Base-by-base conservation (phyloP, 2,329 filamentous ascomycete species). In the Arachnomyces sp. region DNA sequence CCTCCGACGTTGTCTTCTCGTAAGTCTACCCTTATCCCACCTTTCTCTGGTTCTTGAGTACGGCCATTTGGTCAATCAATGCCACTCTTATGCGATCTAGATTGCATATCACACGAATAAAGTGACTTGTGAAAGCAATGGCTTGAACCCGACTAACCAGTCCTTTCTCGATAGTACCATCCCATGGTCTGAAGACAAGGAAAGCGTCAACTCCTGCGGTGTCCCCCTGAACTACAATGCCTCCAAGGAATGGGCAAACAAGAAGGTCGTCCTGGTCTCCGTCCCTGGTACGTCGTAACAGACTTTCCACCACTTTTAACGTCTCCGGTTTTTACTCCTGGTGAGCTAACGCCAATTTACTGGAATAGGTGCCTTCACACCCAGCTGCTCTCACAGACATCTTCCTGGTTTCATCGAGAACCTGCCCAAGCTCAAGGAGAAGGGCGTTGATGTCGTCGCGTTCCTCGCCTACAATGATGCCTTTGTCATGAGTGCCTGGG, bases 401-500 rank as follows among this genome's bases (percentile, higher is more conserved):
- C 72, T 94, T 46, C 84, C 86, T 46, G 82, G 83, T 46, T 94
- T 87, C 75, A 77, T 90, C 54, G 67, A 77, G 63, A 82, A 86
- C 62, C 68, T 82, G 52, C 70, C 77, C 39, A 72, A 82, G 58
- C 73, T 93, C 65, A 81, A 80, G 69, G 69, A 70, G 59, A 90
- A 90, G 75, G 86, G 85, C 54, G 84, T 93, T 51, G 87, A 94
- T 65, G 66, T 83, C 48, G 78, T 94, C 55, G 77, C 86, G 51
- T 78, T 92, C 58, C 82, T 93, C 57, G 84, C 86, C 44, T 82
- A 72, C 72, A 94, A 94, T 67, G 88, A 94, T 67, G 72, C 81
- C 49, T 93, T 74, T 60, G 87, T 94, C 63, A 90, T 90, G 85
- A 82, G 79, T 54, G 86, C 84, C 40, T 92, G 86, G 86, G 83